These are phyloP conservation scores for Leptodermis oblonga DNA, from an alignment of 257 asterid genomes.

Conservation along the genomic window DNA sequence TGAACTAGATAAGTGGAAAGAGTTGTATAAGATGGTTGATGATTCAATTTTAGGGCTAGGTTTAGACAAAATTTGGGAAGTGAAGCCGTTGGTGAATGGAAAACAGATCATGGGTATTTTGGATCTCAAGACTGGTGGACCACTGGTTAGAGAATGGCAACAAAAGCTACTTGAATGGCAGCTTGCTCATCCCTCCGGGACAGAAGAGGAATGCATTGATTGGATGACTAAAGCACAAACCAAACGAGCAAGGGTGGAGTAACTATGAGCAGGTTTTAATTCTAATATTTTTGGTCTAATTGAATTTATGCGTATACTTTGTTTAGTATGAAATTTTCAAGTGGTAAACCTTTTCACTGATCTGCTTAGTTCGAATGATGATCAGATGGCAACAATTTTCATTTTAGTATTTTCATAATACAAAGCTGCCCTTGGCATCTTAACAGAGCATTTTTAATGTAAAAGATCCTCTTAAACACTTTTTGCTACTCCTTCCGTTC, in stretches of 20 bases:
- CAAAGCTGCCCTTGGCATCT: no score
- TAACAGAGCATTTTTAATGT: no score
- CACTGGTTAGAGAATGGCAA: slow-evolving; percentile 82
- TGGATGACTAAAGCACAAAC: slow-evolving; percentile 63
- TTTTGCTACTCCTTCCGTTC: no score
- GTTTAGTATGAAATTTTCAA: no score
- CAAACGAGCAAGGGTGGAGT: slow-evolving; percentile 65
- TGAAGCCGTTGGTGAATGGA: slow-evolving; percentile 69
- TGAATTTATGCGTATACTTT: no score
- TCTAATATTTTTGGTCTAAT: no score
- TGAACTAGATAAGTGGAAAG: slow-evolving; percentile 40
- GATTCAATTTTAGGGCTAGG: slow-evolving; percentile 48
- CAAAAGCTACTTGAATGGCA: slow-evolving; percentile 72
- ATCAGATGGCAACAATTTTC: no score
- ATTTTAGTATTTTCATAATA: no score
- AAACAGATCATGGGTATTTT: slow-evolving; percentile 62
- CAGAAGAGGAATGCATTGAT: slow-evolving; percentile 62
- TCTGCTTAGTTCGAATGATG: no score
- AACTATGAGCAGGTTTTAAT: no score
- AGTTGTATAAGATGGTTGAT: slow-evolving; percentile 39
- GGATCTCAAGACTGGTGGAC: slow-evolving; percentile 70
- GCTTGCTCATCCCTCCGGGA: slow-evolving; percentile 67
- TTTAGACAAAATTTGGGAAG: slow-evolving; percentile 75
- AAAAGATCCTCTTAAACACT: no score
- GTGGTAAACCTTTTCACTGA: no score